Evolutionary conservation across 768 basidiomycete genomes (phyloP).

Genomic region (Tremella mesenterica): DNA sequence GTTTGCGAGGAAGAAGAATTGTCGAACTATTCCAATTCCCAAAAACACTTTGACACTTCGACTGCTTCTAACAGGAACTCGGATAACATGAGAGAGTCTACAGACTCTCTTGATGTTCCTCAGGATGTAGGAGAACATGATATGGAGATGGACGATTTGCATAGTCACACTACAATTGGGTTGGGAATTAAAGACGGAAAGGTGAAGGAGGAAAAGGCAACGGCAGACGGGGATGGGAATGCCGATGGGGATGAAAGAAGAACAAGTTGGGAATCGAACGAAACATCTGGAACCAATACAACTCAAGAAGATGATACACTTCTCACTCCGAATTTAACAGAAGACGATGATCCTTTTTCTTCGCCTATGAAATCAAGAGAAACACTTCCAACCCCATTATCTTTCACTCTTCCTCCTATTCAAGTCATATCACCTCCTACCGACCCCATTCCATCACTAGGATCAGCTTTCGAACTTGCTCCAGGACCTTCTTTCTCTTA

Average conservation of each 20-base stretch:
- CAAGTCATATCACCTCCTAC: background rate
- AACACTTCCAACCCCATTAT: background rate
- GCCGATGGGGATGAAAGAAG: background rate
- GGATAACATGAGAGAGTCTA: background rate
- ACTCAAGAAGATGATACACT: background rate
- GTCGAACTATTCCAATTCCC: background rate
- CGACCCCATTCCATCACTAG: background rate
- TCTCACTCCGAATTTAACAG: background rate
- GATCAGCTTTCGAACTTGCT: background rate
- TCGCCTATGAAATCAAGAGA: too few species aligned
- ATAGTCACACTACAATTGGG: background rate
- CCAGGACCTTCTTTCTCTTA: too few species aligned
- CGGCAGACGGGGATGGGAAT: background rate
- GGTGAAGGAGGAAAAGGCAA: background rate
- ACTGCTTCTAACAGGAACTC: background rate
- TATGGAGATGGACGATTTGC: background rate
- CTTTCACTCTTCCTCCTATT: background rate
- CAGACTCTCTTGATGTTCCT: background rate
- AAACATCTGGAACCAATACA: background rate
- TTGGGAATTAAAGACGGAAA: background rate
- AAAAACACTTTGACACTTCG: background rate
- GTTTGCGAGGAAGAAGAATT: conserved; percentile 16
- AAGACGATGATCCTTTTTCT: background rate
- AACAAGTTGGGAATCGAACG: background rate
- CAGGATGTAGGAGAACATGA: background rate